Conservation (phyloP, 2,329 filamentous ascomycete species). For the Aspergillus quadrilineatus region DNA sequence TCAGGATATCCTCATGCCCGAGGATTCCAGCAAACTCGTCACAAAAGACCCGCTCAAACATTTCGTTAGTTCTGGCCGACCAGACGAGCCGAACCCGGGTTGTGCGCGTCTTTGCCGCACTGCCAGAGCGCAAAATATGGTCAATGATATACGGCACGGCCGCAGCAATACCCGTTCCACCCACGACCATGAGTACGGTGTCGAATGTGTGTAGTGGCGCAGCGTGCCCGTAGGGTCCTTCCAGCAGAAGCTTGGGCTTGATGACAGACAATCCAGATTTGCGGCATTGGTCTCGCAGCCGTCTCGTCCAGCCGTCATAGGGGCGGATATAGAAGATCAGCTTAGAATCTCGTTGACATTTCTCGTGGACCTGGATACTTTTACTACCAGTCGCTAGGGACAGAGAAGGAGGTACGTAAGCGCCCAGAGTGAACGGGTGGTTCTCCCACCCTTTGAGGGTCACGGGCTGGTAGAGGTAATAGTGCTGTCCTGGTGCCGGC, state of each 20-base stretch:
- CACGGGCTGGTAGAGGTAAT: constrained; percentile 48
- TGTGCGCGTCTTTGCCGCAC: background rate
- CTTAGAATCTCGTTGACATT: background rate
- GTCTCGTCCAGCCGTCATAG: background rate
- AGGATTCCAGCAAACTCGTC: background rate
- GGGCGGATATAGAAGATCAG: background rate
- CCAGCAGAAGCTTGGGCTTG: background rate
- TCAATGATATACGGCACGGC: background rate
- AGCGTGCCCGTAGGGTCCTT: background rate
- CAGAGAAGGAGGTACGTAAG: background rate
- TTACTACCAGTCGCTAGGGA: no score
- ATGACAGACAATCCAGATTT: background rate
- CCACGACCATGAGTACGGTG: background rate
- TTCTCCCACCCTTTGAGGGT: constrained; percentile 46
- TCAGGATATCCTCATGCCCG: background rate
- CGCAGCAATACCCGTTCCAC: background rate
- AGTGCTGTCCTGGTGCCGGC: constrained; percentile 41
- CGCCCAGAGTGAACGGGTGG: constrained; percentile 45
- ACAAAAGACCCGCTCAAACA: background rate
- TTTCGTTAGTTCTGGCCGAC: background rate
- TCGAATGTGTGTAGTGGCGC: background rate
- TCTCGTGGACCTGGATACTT: background rate
- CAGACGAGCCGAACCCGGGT: background rate
- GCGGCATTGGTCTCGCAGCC: background rate
- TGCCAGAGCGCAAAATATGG: background rate